Base-by-base conservation (phyloP, 768 basidiomycete genomes). In the Trametes elegans region DNA sequence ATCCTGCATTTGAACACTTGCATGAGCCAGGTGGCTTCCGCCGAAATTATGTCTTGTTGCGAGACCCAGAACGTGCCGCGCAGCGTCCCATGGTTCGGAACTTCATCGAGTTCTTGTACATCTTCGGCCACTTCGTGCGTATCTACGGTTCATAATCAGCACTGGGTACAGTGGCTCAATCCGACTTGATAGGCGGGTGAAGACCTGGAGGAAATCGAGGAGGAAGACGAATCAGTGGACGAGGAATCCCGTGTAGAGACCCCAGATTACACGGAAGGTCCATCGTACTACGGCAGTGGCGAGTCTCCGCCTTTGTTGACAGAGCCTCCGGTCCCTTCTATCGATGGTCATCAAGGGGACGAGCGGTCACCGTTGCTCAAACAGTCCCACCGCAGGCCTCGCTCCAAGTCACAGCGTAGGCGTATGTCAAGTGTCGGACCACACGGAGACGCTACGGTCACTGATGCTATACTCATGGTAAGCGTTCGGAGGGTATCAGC, bases 81-180 rank as follows among this genome's bases (percentile, higher is more conserved):
- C 54, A 63, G n/a, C 78, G 71, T 13, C 81, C 83, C 43, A 76
- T 93, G 56, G 69, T 81, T 27, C 87, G 87, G 64, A 95, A 91
- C 66, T 95, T 96, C 58, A 89, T 98, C 57, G 94, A 98, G 64
- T 99, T 99, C 70, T 73, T 99, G 40, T 89, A 88, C 64, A 77
- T 98, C 23, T 99, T 92, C 65, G 97, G 97, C 4, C 96, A 98
- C 70, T 98, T 97, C 66, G 96, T 95, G 66, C 74, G 94, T 76
- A 27, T 47, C 41, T 9, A 6, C 29, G 18, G 11, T 6, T 7
- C 2, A 1, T 40, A 23, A 35, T 9, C 1, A 28, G n/a, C 28
- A 13, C 13, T 47, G 18, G 3, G 21, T 31, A 42, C 28, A 35
- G 11, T 38, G 34, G 41, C 52, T 29, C 24, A 10, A 7, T 41